Conservation (phyloP, 73 alveolate species). For the Blepharisma japonicum region DNA sequence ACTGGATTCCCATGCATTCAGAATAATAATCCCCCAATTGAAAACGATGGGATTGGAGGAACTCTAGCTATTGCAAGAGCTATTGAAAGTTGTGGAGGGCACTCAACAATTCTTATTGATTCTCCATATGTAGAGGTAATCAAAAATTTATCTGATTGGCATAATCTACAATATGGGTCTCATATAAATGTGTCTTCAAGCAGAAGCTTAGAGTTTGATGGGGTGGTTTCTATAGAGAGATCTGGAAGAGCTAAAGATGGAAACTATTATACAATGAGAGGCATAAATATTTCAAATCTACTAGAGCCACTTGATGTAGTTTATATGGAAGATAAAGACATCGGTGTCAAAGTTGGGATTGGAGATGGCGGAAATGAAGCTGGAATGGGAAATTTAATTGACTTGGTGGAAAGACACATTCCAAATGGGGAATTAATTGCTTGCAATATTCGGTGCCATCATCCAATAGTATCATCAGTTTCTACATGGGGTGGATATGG, state of each 20-base stretch:
- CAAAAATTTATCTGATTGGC: constrained; percentile 9
- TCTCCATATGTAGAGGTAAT: constrained; percentile 15
- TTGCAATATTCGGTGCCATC: constrained; percentile 59
- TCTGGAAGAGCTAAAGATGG: constrained; percentile 34
- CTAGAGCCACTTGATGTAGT: neutral
- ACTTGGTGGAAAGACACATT: constrained; percentile 48
- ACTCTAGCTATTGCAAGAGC: constrained; percentile 40
- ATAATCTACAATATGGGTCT: neutral
- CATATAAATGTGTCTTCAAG: neutral
- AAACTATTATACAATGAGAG: constrained; percentile 43
- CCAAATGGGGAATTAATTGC: constrained; percentile 59
- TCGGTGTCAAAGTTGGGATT: constrained; percentile 34
- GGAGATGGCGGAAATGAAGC: constrained; percentile 86
- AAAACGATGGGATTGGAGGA: constrained; percentile 55
- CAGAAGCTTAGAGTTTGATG: constrained; percentile 19
- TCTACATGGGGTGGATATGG: constrained; percentile 73
- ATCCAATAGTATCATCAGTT: constrained; percentile 50
- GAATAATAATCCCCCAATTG: constrained; percentile 36
- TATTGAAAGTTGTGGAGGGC: constrained; percentile 27
- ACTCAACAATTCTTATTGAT: constrained; percentile 36
- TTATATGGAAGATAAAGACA: neutral
- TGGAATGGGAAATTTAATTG: constrained; percentile 67
- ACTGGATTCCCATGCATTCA: constrained; percentile 51
- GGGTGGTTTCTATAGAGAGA: constrained; percentile 47
- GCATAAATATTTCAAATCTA: constrained; percentile 30